Conservation (phyloP, 75 land plant genomes). For the Cryptomeria japonica region DNA sequence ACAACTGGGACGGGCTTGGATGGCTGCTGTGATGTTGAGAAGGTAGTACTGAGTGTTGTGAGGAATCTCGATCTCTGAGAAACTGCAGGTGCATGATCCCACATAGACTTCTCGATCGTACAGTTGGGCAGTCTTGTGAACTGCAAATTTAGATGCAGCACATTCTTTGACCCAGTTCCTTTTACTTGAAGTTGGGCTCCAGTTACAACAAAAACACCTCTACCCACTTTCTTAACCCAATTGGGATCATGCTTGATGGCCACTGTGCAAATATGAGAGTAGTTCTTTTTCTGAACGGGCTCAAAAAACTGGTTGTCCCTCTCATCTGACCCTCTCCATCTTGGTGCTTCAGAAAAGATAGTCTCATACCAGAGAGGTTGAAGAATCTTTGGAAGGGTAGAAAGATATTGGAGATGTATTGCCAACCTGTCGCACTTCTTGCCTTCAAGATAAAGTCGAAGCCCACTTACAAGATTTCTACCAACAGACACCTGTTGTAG, state of each 20-base stretch:
- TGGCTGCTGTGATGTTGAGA: conserved; percentile 17
- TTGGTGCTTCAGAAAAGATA: not conserved
- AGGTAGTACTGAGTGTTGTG: conserved; percentile 30
- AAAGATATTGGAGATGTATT: conserved; percentile 74
- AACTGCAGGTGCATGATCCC: conserved; percentile 50
- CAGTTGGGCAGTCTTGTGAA: conserved; percentile 57
- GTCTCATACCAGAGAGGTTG: conserved; percentile 20
- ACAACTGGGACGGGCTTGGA: not conserved
- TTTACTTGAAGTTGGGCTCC: conserved; percentile 75
- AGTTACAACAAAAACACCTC: conserved; percentile 67
- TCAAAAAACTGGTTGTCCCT: conserved; percentile 30
- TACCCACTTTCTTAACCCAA: conserved; percentile 20
- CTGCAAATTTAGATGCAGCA: conserved; percentile 63
- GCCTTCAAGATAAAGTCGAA: conserved; percentile 72
- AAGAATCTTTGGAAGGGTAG: conserved; percentile 37
- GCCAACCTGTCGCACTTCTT: conserved; percentile 59
- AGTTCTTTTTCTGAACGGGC: conserved; percentile 47
- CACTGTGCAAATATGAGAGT: conserved; percentile 56
- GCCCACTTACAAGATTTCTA: conserved; percentile 64
- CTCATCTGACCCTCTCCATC: conserved; percentile 56
- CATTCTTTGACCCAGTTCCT: conserved; percentile 46
- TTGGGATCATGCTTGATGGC: conserved; percentile 41
- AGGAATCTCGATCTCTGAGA: conserved; percentile 62
- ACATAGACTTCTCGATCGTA: conserved; percentile 46
- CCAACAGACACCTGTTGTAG: conserved; percentile 52